Percentiles rank a stretch among this genome's conserved stretches.
Evolutionary conservation across 2,329 filamentous ascomycete species (phyloP).

Genomic region (Teratosphaeria gauchensis): DNA sequence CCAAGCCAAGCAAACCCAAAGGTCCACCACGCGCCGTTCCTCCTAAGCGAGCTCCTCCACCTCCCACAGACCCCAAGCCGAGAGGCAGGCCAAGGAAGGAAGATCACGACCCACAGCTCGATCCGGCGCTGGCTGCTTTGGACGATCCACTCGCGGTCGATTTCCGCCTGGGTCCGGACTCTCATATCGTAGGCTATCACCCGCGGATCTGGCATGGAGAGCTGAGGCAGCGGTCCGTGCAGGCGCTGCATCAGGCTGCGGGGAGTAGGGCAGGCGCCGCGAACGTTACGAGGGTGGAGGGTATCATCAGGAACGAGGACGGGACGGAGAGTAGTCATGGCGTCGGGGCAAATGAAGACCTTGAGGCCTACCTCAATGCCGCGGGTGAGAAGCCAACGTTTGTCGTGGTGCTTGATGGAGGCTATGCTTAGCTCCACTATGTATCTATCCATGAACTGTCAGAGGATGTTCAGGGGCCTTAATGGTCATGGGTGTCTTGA

Average conservation of each 20-base stretch:
- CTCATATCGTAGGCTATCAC: conserved; percentile 41
- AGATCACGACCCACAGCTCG: conserved; percentile 5
- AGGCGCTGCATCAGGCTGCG: conserved; percentile 54
- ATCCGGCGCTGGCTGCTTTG: conserved; percentile 8
- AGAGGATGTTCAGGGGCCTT: background rate
- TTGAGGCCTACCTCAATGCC: conserved; percentile 57
- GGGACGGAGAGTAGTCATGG: conserved; percentile 50
- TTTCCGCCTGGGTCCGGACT: conserved; percentile 59
- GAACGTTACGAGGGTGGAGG: conserved; percentile 51
- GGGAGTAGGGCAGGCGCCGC: conserved; percentile 52
- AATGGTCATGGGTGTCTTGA: background rate
- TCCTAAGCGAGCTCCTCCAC: background rate
- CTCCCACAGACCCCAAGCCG: background rate
- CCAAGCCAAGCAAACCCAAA: conserved; percentile 1
- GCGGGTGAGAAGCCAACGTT: conserved; percentile 53
- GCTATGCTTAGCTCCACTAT: conserved; percentile 10
- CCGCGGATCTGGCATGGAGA: conserved; percentile 56
- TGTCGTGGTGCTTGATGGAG: conserved; percentile 20
- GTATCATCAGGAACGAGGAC: conserved; percentile 46
- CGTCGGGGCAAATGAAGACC: conserved; percentile 62
- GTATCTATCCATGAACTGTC: background rate
- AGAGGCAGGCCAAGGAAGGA: background rate
- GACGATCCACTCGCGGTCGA: conserved; percentile 47
- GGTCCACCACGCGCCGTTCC: conserved; percentile 1
- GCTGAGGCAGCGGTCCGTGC: conserved; percentile 47